Evolutionary conservation across 371 early-diverging fungal genomes (phyloP).

Genomic region (Mortierella sp.): DNA sequence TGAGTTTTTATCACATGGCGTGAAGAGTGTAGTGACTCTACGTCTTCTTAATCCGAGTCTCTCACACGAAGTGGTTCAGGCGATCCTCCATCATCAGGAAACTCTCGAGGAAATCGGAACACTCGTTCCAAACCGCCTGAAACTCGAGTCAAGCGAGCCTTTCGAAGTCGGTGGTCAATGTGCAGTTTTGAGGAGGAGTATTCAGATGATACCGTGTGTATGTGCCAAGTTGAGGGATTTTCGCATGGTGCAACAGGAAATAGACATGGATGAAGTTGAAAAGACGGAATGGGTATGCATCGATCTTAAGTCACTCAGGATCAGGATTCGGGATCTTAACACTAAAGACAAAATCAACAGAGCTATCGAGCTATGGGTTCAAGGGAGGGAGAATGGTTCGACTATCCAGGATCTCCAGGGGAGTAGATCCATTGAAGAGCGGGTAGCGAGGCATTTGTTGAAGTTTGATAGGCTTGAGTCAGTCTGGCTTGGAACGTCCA

Average conservation of each 20-base stretch:
- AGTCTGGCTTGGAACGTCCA: neutral
- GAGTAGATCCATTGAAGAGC: neutral
- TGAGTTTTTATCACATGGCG: neutral
- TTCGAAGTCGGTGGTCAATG: neutral
- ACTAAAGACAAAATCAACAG: constrained; percentile 4
- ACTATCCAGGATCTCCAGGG: neutral
- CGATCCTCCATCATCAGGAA: constrained; percentile 4
- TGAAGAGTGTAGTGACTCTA: neutral
- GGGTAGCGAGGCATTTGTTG: neutral
- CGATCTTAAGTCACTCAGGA: neutral
- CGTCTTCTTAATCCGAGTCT: neutral
- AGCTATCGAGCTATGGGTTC: constrained; percentile 3
- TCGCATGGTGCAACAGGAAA: neutral
- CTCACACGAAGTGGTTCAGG: neutral
- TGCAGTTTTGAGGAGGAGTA: neutral
- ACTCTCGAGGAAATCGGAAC: constrained; percentile 1
- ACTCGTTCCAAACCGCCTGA: neutral
- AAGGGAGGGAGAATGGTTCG: neutral
- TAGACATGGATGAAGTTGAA: constrained; percentile 17
- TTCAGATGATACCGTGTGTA: neutral
- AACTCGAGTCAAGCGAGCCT: constrained; percentile 5
- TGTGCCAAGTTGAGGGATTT: neutral
- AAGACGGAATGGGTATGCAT: neutral
- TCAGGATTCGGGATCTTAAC: constrained; percentile 13
- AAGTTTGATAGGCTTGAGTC: neutral